phyloP scores from a whole-genome alignment of 2,329 filamentous ascomycete genomes.

The Didymosphaeria variabile region DNA sequence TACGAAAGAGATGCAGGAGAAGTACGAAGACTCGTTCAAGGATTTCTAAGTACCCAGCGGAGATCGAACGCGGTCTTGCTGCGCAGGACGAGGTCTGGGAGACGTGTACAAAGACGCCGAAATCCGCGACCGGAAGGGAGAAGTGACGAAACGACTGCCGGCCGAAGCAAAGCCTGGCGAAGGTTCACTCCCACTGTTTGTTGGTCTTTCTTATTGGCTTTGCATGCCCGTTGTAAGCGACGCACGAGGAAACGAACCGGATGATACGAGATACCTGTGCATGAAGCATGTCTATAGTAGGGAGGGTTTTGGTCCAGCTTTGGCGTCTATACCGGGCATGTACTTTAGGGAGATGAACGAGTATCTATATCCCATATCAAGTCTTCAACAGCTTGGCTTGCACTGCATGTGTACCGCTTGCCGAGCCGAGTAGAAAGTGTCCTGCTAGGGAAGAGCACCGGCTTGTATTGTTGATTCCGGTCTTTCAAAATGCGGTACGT shows the following conservation, averaged over 20 bases:
- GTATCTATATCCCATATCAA: too few relatives aligned
- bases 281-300: conserved; percentile 6
- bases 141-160: neutral
- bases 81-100: neutral
- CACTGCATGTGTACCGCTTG: too few relatives aligned
- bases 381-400: too few relatives aligned
- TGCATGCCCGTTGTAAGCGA: conserved; percentile 3
- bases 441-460: too few relatives aligned
- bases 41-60: conserved; percentile 65
- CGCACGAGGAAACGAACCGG: neutral
- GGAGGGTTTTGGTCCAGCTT: neutral
- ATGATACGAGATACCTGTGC: conserved; percentile 11
- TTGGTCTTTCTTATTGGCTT: neutral
- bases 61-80: neutral
- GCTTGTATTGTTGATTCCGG: too few relatives aligned
- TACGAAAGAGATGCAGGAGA: conserved; percentile 71
- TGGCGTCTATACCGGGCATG: neutral
- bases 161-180: neutral
- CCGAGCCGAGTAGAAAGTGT: too few relatives aligned
- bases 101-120: neutral
- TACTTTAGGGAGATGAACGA: neutral
- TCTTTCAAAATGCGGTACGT: too few relatives aligned
- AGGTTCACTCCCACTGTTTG: neutral
- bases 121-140: neutral
- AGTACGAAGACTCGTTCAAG: conserved; percentile 75